These are phyloP conservation scores for Colletotrichum navitas DNA, from an alignment of 2,329 filamentous ascomycete species.

Conservation along the genomic window DNA sequence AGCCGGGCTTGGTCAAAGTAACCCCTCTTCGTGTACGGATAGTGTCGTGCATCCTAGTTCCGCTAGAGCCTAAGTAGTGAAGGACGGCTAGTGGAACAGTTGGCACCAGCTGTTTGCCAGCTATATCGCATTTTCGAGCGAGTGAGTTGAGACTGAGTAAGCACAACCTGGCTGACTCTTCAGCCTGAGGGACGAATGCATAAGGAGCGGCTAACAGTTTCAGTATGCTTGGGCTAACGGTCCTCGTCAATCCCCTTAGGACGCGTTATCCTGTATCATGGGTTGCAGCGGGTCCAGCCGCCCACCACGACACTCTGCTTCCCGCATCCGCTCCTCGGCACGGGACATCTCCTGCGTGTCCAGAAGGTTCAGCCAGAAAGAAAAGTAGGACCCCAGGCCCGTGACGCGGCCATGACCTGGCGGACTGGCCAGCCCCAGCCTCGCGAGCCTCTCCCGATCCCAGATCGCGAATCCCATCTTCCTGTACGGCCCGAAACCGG, in stretches of 20 bases:
- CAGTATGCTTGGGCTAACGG: neutral
- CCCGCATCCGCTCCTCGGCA: slow-evolving; percentile 25
- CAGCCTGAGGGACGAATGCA: neutral
- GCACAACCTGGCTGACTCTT: neutral
- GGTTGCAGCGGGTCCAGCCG: slow-evolving; percentile 30
- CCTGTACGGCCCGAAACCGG: slow-evolving; percentile 31
- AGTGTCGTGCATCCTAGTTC: neutral
- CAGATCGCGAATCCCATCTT: slow-evolving; percentile 32
- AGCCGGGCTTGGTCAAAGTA: neutral
- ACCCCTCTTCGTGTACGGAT: neutral
- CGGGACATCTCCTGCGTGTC: neutral
- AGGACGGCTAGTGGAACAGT: neutral
- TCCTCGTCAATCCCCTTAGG: neutral
- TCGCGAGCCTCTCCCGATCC: slow-evolving; percentile 28
- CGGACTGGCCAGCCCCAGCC: slow-evolving; percentile 24
- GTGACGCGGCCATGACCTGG: slow-evolving; percentile 28
- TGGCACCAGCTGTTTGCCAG: neutral
- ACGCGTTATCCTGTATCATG: slow-evolving; percentile 37
- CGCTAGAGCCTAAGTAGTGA: too few species aligned
- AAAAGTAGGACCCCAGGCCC: slow-evolving; percentile 28
- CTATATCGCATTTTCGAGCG: too few species aligned
- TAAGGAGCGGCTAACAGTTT: neutral
- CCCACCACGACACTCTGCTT: slow-evolving; percentile 26
- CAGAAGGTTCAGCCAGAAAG: slow-evolving; percentile 20
- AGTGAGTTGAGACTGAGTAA: neutral